Evolutionary conservation across 2,329 filamentous ascomycete genomes (phyloP), one percentile per base, ranked within the genome.

Genomic region (Alternaria viburni): DNA sequence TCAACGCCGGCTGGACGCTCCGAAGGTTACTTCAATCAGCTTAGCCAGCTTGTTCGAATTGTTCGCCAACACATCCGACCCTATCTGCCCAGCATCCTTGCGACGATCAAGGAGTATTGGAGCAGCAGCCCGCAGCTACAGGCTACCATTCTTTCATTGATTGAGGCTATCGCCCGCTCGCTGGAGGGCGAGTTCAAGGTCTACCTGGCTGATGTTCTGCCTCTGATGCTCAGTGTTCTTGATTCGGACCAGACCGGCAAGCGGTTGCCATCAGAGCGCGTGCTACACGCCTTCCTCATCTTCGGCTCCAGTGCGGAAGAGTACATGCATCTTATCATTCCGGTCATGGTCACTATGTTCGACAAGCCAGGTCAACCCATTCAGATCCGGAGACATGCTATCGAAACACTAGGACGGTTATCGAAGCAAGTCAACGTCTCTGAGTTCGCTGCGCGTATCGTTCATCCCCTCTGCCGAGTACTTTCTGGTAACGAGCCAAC

Each of bases 261-360:
- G 74, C 87, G 93, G n/a, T 86, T 88, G 13, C 91, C 93, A 3
- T 97, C 94, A 0, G 93, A 97, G 77, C 91, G 91, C 71, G 94
- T 99, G 5, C 85, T 99, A 23, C 96, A 98, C 77, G 94, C 95
- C 0, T 97, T 99, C 79, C 83, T 99, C 26, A 92, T 99, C 1
- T 99, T 99, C 77, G 96, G 96, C 1, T 91, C 94, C 0, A 98
- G 94, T 74, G 92, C 92, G 11, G 96, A 99, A 78, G 96, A 99
- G 78, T 99, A 99, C 79, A 99, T 99, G 96, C 96, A 99, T 78
- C 86, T 99, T 56, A 98, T 99, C 69, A 93, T 99, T 55, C 96
- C 96, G 0, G 93, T 97, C 36, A 93, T 99, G 74, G 94, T 99
- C 9, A 90, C 91, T 47, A 91, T 97, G 52, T 98, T 99, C 74